A percentile compares a stretch with the other conserved stretches of the same genome.
phyloP scores from a whole-genome alignment of 257 asterid genomes.

The Pogostemon cablin region DNA sequence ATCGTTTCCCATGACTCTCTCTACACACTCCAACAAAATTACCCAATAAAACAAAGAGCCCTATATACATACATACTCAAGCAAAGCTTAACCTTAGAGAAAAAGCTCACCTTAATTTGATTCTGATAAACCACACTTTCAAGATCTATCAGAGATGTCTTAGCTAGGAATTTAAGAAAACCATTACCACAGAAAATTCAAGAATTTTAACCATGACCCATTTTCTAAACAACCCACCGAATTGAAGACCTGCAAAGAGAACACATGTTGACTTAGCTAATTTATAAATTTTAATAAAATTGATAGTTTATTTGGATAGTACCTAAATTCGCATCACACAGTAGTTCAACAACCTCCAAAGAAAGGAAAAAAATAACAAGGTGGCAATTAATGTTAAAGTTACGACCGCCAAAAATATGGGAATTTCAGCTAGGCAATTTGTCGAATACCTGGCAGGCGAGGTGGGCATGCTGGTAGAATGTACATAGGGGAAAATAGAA shows the following conservation, averaged over 20 bases:
- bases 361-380: too few species aligned
- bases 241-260: slow-evolving; percentile 33
- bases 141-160: slow-evolving; percentile 66
- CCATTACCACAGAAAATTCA: slow-evolving; percentile 47
- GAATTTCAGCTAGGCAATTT: too few species aligned
- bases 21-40: slow-evolving; percentile 44
- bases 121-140: slow-evolving; percentile 58
- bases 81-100: background rate
- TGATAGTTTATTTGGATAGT: slow-evolving; percentile 40
- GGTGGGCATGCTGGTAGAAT: too few species aligned
- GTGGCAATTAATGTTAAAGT: too few species aligned
- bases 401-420: too few species aligned
- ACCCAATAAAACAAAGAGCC: background rate
- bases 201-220: slow-evolving; percentile 39
- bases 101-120: slow-evolving; percentile 57
- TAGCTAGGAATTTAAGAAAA: slow-evolving; percentile 41
- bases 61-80: background rate
- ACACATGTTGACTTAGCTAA: slow-evolving; percentile 30
- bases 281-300: slow-evolving; percentile 31
- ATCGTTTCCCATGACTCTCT: slow-evolving; percentile 75
- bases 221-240: slow-evolving; percentile 38
- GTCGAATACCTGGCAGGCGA: too few species aligned
- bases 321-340: too few species aligned
- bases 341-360: too few species aligned
- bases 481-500: too few species aligned